Percentiles rank a stretch among this genome's conserved stretches.
These are phyloP conservation scores for Fusarium paranaense DNA, from an alignment of 2,329 filamentous ascomycete genomes.

Conservation along the genomic window DNA sequence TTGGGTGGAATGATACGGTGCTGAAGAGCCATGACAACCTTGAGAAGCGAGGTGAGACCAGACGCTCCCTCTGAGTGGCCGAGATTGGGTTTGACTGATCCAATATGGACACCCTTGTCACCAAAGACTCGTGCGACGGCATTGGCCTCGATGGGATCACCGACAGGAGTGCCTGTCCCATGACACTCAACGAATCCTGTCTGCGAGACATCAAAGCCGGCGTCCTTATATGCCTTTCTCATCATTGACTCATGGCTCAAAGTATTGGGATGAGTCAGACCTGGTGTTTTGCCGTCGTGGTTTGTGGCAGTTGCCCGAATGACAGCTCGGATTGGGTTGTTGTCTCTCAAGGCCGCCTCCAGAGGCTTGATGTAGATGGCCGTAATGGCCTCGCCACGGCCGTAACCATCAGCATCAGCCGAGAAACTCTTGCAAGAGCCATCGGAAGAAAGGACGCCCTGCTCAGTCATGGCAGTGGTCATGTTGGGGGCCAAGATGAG, in stretches of 20 bases:
- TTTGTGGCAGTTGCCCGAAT: neutral
- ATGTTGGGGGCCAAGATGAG: conserved; percentile 47
- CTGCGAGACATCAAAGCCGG: neutral
- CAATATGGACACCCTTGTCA: conserved; percentile 39
- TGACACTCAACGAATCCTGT: conserved; percentile 51
- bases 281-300: neutral
- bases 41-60: conserved; percentile 47
- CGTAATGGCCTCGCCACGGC: conserved; percentile 57
- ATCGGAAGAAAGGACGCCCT: conserved; percentile 43
- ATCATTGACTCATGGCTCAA: neutral
- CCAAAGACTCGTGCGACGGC: conserved; percentile 50
- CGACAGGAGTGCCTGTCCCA: conserved; percentile 57
- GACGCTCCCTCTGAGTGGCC: conserved; percentile 52
- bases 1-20: conserved; percentile 47
- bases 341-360: conserved; percentile 56
- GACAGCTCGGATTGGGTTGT: conserved; percentile 53
- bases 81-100: conserved; percentile 52
- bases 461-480: conserved; percentile 34
- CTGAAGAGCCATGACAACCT: conserved; percentile 49
- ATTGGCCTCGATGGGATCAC: conserved; percentile 55
- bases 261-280: neutral
- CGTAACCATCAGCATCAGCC: conserved; percentile 58
- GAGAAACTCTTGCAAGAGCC: conserved; percentile 51
- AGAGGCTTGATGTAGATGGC: conserved; percentile 58
- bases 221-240: neutral